Conservation (phyloP, 1,139 yeast genomes). For the Pichia sp. region DNA sequence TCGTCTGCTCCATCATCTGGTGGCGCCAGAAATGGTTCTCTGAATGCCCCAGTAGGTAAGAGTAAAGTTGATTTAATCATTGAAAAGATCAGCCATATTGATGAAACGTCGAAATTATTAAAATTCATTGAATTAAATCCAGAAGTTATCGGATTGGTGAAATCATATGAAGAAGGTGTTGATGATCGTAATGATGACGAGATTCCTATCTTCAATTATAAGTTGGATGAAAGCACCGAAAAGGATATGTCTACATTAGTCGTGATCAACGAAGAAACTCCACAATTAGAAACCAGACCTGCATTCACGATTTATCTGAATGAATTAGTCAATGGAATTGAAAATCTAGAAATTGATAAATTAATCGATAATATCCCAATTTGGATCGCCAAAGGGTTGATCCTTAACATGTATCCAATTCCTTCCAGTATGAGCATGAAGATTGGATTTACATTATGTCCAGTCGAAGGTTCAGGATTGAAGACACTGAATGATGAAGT, state of each 20-base stretch:
- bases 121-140: conserved; percentile 8
- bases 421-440: conserved; percentile 25
- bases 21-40: neutral
- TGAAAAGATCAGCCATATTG: conserved; percentile 4
- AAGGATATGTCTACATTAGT: conserved; percentile 8
- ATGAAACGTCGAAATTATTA: conserved; percentile 3
- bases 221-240: neutral
- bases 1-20: neutral
- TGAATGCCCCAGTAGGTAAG: neutral
- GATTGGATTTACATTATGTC: conserved; percentile 66
- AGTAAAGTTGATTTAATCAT: conserved; percentile 4
- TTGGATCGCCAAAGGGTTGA: conserved; percentile 76
- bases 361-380: conserved; percentile 49
- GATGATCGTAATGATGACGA: conserved; percentile 20
- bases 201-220: conserved; percentile 19
- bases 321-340: conserved; percentile 1
- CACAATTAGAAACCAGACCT: conserved; percentile 15
- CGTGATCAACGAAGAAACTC: conserved; percentile 18
- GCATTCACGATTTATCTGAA: conserved; percentile 9
- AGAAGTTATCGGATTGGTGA: conserved; percentile 3
- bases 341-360: neutral
- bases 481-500: conserved; percentile 29
- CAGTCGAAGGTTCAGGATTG: conserved; percentile 13
- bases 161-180: conserved; percentile 23
- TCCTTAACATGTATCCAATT: conserved; percentile 55